Evolutionary conservation across 495 filamentous ascomycete species (phyloP), one percentile per base, ranked within the genome.

Genomic region (Penicillium maclennaniae): DNA sequence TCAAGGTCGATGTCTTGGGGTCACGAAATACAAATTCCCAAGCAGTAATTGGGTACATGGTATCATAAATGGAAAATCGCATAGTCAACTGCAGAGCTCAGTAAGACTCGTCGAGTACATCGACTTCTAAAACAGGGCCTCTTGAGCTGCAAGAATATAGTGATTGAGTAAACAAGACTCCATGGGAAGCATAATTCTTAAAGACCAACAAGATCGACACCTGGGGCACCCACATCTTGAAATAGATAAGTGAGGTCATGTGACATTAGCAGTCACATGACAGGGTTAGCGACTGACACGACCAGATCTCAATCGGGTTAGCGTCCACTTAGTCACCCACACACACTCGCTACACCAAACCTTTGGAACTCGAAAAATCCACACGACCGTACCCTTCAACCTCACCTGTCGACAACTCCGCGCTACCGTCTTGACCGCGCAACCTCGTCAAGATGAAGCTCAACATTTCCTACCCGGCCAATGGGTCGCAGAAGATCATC

Each of bases 401-500:
- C 62, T 63, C 69, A 74, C 63, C 66, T 63, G 69, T 77, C 72
- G 73, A 75, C 73, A 72, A 75, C 47, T 71, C 62, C 66, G 69
- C 74, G 72, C 69, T 74, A 73, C 70, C 72, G 74, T 77, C 74
- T 77, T 77, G 72, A 77, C 72, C 70, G 74, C 72, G 74, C 72
- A 69, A 62, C 70, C 63, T 66, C 71, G 74, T 75, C 74, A 77
- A 77, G 74, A 89, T 89, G 87, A 89, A 95, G 87, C 82, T 95
- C 82, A 95, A 96, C 85, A 92, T 96, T 79, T 95, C 89, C 76
- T 91, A 89, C 83, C 93, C 95, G 67, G 87, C 91, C 81, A 97
- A 97, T 80, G 93, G 93, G 84, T 89, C 89, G 64, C 93, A 98
- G 77, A 98, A 98, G 81, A 84, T 98, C 62, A 86, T 98, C 79